Evolutionary conservation across 352 stramenopile species (phyloP), one percentile per base, ranked within the genome.

Genomic region (Phytophthora macrochlamydospora): DNA sequence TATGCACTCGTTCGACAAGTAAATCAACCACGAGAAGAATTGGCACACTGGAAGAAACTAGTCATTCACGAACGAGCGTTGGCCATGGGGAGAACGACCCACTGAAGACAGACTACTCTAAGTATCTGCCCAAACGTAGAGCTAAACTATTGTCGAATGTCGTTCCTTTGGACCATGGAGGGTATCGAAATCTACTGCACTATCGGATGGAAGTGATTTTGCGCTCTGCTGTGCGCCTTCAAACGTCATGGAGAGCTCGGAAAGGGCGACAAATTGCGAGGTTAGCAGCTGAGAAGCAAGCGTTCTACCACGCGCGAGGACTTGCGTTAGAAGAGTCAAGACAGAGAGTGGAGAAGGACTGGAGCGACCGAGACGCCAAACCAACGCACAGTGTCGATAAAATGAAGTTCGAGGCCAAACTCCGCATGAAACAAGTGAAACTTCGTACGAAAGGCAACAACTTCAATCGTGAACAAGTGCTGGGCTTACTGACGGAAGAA

Each of bases 371-470:
- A 56, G 90, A 97, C 28, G 75, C 68, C 7, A 89, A 90, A 53
- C 76, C 80, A 7, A 87, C 73, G 2, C 85, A 90, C 42, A 89
- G 72, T 32, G 77, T 97, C 9, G 89, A 91, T 61, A 95, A 96
- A 74, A 97, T 97, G 87, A 98, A 97, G 56, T 97, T 97, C 59
- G 92, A 98, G 60, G 91, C 92, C 2, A 97, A 95, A 67, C 93
- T 98, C 33, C 87, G 93, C 29, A 97, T 97, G 84, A 90, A 92
- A 31, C 93, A 98, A 69, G 91, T 94, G 14, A 96, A 97, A 67
- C 68, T 98, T 24, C 82, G 92, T 12, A 93, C 92, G 2, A 93
- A 94, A 51, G 91, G 90, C 4, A 87, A 94, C 28, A 61, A 69
- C 28, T 85, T 97, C 54, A 82, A 62, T 42, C 83, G 91, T 0